Conservation (phyloP, 176 grass and related monocot species). For the Carex kokanica region DNA sequence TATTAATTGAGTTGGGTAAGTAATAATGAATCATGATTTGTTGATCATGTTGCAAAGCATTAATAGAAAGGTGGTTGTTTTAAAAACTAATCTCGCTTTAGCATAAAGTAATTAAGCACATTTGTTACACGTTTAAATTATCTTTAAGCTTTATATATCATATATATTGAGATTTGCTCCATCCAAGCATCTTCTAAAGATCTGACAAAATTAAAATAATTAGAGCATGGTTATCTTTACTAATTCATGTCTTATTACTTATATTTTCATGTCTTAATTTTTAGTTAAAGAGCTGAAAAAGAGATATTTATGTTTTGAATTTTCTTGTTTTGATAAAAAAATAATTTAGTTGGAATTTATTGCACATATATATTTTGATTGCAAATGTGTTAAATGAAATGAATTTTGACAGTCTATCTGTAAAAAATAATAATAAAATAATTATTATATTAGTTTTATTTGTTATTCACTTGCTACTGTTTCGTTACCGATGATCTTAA, state of each 20-base stretch:
- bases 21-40: conserved; percentile 5
- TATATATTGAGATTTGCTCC: conserved; percentile 2
- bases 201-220: neutral
- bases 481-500: too few relatives aligned
- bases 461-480: too few relatives aligned
- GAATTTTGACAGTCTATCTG: too few relatives aligned
- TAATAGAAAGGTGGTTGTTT: neutral
- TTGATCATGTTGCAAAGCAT: conserved; percentile 15
- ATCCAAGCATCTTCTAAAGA: conserved; percentile 11
- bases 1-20: conserved; percentile 6
- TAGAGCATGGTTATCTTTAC: neutral
- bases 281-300: too few relatives aligned
- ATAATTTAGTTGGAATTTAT: too few relatives aligned
- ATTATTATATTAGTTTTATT: too few relatives aligned
- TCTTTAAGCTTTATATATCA: neutral
- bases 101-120: conserved; percentile 1
- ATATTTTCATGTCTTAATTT: too few relatives aligned
- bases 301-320: too few relatives aligned
- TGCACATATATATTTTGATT: too few relatives aligned
- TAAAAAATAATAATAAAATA: too few relatives aligned
- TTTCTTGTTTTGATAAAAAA: too few relatives aligned
- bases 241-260: neutral
- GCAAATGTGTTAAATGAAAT: too few relatives aligned
- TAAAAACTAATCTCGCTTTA: conserved; percentile 2
- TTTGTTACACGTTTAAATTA: neutral